A percentile compares a stretch with the other conserved stretches of the same genome.
phyloP scores from a whole-genome alignment of 345 rosid species.

The Bretschneidera sinensis region DNA sequence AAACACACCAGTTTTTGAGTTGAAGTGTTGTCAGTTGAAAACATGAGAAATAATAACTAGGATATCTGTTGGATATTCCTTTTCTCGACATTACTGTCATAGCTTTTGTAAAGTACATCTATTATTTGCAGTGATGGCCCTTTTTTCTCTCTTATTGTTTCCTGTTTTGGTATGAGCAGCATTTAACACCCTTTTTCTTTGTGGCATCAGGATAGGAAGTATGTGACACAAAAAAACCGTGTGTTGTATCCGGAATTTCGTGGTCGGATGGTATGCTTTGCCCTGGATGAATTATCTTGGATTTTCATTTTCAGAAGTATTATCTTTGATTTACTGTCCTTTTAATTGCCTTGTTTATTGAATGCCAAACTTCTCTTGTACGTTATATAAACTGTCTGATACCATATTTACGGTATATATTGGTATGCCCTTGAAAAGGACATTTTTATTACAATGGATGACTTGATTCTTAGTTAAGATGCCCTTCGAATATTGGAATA shows the following conservation, averaged over 20 bases:
- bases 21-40: conserved; percentile 2
- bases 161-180: conserved; percentile 6
- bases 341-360: not conserved
- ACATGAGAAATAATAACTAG: not conserved
- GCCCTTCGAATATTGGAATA: no score
- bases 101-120: not conserved
- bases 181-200: conserved; percentile 12
- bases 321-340: no score
- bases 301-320: no score
- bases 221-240: conserved; percentile 62
- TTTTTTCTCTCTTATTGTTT: conserved; percentile 10
- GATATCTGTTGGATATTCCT: not conserved
- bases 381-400: not conserved
- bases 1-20: not conserved
- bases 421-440: no score
- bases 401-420: no score
- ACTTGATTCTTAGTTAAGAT: no score
- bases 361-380: not conserved
- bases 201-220: conserved; percentile 74
- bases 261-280: conserved; percentile 84
- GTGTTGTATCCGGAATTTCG: conserved; percentile 86
- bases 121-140: not conserved
- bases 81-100: conserved; percentile 3
- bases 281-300: no score
- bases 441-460: no score